These are phyloP conservation scores for Lasiosphaeria ovina DNA, from an alignment of 495 filamentous ascomycete genomes.

Conservation along the genomic window DNA sequence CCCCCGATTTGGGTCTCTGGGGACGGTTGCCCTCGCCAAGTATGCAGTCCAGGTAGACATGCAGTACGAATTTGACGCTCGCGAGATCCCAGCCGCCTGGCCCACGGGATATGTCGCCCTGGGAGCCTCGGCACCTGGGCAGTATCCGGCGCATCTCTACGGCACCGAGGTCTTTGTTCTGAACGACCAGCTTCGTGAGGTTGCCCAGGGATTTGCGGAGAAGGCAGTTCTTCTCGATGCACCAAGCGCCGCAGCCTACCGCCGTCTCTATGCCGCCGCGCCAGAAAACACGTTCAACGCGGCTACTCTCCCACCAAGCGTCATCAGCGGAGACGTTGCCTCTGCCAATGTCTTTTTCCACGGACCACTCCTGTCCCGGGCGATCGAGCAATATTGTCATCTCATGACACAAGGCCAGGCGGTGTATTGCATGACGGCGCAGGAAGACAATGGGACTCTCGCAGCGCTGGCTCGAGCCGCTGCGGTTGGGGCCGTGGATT, in stretches of 20 bases:
- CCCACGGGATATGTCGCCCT: constrained; percentile 12
- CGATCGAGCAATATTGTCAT: constrained; percentile 4
- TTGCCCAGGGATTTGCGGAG: constrained; percentile 5
- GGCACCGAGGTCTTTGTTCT: constrained; percentile 9
- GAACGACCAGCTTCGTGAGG: constrained; percentile 10
- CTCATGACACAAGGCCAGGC: constrained; percentile 6
- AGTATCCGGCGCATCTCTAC: constrained; percentile 12
- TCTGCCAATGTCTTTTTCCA: constrained; percentile 12
- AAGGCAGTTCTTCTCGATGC: constrained; percentile 4
- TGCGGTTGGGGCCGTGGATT: constrained; percentile 3
- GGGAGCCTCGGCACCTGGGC: constrained; percentile 3
- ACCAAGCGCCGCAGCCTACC: constrained; percentile 4
- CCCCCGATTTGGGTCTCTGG: constrained; percentile 4
- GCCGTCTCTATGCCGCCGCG: constrained; percentile 1
- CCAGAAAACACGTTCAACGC: constrained; percentile 1
- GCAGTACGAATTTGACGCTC: constrained; percentile 14
- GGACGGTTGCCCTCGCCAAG: constrained; percentile 9
- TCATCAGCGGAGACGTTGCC: constrained; percentile 12
- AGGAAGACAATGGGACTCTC: constrained; percentile 10
- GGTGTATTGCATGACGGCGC: constrained; percentile 12
- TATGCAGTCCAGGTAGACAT: constrained; percentile 12
- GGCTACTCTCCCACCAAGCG: constrained; percentile 8
- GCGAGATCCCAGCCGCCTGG: constrained; percentile 11
- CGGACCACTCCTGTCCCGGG: constrained; percentile 2
- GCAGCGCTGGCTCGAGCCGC: constrained; percentile 9